phyloP scores from a whole-genome alignment of 2,329 filamentous ascomycete genomes.

The Claviceps quebecensis region DNA sequence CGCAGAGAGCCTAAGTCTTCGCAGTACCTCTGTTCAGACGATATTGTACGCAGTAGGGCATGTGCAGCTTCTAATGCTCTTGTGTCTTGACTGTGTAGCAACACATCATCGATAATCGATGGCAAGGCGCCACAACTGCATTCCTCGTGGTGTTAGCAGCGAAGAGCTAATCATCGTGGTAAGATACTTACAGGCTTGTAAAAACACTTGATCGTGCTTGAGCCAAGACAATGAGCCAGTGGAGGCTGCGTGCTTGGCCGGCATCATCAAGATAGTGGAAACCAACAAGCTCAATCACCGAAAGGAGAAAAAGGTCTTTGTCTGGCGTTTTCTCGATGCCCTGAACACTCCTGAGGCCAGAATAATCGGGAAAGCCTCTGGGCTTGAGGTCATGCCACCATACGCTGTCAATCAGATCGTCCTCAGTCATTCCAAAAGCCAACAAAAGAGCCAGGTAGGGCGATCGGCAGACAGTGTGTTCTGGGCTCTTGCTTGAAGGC shows the following conservation, averaged over 20 bases:
- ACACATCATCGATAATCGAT: constrained; percentile 44
- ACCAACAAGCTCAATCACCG: constrained; percentile 50
- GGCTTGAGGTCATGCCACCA: constrained; percentile 45
- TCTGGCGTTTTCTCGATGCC: constrained; percentile 37
- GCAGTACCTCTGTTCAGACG: constrained; percentile 37
- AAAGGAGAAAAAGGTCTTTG: constrained; percentile 47
- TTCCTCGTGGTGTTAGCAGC: constrained; percentile 6
- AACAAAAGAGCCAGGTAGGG: constrained; percentile 49
- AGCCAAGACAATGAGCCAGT: constrained; percentile 47
- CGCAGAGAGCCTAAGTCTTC: constrained; percentile 32
- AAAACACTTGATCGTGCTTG: constrained; percentile 40
- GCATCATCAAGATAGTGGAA: constrained; percentile 51
- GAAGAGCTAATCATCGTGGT: no score
- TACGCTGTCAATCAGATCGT: constrained; percentile 49
- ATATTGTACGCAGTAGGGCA: constrained; percentile 42
- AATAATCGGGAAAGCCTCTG: constrained; percentile 16
- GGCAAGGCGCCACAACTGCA: constrained; percentile 41
- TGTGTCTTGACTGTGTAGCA: constrained; percentile 49
- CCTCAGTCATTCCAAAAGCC: constrained; percentile 37
- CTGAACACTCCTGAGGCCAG: constrained; percentile 13
- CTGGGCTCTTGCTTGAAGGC: not conserved
- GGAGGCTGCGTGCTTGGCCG: constrained; percentile 43
- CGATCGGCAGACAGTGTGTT: constrained; percentile 21
- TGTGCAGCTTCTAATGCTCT: constrained; percentile 47
- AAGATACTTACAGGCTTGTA: constrained; percentile 37